These are phyloP conservation scores for Ogataea degrootiae DNA, from an alignment of 805 yeast species.

Conservation along the genomic window DNA sequence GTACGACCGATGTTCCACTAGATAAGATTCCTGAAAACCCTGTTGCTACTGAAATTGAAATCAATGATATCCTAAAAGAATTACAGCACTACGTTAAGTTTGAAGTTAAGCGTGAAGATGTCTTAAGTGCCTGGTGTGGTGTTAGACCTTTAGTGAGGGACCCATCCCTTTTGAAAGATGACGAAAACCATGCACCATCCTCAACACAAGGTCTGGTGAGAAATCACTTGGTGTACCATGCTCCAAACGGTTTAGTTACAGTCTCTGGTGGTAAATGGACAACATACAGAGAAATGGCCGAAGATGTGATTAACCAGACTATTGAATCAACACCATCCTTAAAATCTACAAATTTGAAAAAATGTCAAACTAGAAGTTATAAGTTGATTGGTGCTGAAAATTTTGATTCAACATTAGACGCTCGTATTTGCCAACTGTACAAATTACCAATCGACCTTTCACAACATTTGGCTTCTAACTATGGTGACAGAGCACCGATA, in stretches of 20 bases:
- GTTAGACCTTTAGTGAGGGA: conserved; percentile 91
- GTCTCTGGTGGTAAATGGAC: conserved; percentile 99
- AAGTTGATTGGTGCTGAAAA: conserved; percentile 77
- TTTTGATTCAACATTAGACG: conserved; percentile 67
- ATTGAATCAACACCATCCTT: conserved; percentile 43
- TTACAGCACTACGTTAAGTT: conserved; percentile 85
- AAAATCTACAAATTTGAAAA: conserved; percentile 23
- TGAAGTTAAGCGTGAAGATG: conserved; percentile 86
- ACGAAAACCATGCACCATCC: conserved; percentile 23
- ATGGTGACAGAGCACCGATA: conserved; percentile 85
- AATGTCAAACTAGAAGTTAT: conserved; percentile 50
- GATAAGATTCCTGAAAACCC: conserved; percentile 69
- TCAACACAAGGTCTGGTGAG: conserved; percentile 88
- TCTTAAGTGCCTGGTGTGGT: conserved; percentile 94
- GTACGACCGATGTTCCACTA: conserved; percentile 91
- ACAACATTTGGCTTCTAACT: conserved; percentile 75
- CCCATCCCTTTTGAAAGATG: conserved; percentile 41
- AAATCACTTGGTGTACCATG: conserved; percentile 72
- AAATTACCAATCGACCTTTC: conserved; percentile 70
- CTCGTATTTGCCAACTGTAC: conserved; percentile 77
- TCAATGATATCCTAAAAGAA: conserved; percentile 80
- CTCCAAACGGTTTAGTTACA: conserved; percentile 71
- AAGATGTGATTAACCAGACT: conserved; percentile 80
- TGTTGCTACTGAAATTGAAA: conserved; percentile 81
- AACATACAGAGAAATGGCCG: conserved; percentile 96